Evolutionary conservation across 495 filamentous ascomycete species (phyloP), one percentile per base, ranked within the genome.

Genomic region (Oleoguttula mirabilis): DNA sequence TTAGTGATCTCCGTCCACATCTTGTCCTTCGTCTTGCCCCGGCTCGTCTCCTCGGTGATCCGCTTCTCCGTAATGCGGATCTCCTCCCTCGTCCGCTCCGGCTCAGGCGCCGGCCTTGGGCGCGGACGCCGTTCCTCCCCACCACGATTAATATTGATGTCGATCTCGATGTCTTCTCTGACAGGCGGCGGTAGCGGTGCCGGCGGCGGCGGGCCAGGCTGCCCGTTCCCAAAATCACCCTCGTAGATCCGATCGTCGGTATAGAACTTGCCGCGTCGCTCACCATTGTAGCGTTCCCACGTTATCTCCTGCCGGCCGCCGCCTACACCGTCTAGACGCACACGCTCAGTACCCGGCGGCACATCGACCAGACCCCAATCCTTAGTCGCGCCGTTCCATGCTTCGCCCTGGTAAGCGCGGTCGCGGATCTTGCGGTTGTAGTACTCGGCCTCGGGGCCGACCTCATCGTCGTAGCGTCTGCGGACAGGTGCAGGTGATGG

Each of bases 1-100:
- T 93, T 95, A 6, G 88, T 93, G 52, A 98, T 87, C 58, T 96
- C 90, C 0, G 90, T 98, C 92, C 92, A 96, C 60, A 93, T 80
- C 44, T 82, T 75, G 35, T 76, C 77, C 39, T 71, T 68, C 22
- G 68, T 65, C 8, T 64, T 63, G 41, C 41, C 47, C 20, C 35
- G 17, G 4, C 10, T 32, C 11, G 47, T 45, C 22, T 42, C 38
- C 27, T 46, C 42, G 21, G 16, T 17, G 21, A 35, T 50, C 15
- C 38, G 7, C 2, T 25, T n/a, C 27, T 16, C 2, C 28, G 39
- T 37, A 32, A 44, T 43, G 10, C 17, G 31, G 4, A 37, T 45
- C 30, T 52, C 36, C 3, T 27, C 33, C n/a, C n/a, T n/a, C n/a
- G n/a, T n/a, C 20, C 20, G 16, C 16, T 35, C 36, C 15, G 17